Base-by-base conservation (phyloP, 805 yeast genomes). In the Suhomyces canberraensis region DNA sequence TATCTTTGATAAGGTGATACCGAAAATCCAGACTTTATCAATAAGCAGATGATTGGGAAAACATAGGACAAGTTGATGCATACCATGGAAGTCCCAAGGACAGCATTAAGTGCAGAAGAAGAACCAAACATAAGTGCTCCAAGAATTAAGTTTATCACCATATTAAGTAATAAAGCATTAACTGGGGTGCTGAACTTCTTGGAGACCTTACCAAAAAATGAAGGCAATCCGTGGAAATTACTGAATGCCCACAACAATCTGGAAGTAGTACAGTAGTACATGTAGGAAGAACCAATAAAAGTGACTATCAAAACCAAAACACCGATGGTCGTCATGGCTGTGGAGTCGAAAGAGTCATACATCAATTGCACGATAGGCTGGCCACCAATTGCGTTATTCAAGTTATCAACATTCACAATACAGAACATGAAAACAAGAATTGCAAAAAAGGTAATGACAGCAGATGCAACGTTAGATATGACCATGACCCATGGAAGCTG, bases 161-260 rank as follows among this genome's bases (percentile, higher is more conserved):
- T 50, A 11, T 66, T 58, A 32, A 65, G 58, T 40, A 61, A 46
- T 51, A 64, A 69, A 5, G 71, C 70, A 37, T 62, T 58, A 25
- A 66, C 47, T 16, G 71, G 71, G 16, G 52, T 58, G 25, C 53
- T 52, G 36, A 48, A 54, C 9, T 20, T 47, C 3, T 35, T 25
- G 14, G 54, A 39, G 20, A 61, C 54, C 28, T 32, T 48, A 13
- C 60, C 46, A 36, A 62, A 56, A 7, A 34, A 3, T 33, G 37
- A 41, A n/a, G 71, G 71, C 47, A 66, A 56, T 8, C 71, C 71
- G 37, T 62, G 57, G 54, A 65, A 69, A 52, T 70, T 58, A 35
- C 64, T 54, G 50, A 66, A 66, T 8, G 69, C 58, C 70, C 70
- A 66, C 46, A 69, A 58, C 43, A 66, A 56, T 50, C 71, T 56